Percentiles rank a stretch among this genome's conserved stretches.
Evolutionary conservation across 768 basidiomycete species (phyloP).

Genomic region (Coprinopsis cinerea): DNA sequence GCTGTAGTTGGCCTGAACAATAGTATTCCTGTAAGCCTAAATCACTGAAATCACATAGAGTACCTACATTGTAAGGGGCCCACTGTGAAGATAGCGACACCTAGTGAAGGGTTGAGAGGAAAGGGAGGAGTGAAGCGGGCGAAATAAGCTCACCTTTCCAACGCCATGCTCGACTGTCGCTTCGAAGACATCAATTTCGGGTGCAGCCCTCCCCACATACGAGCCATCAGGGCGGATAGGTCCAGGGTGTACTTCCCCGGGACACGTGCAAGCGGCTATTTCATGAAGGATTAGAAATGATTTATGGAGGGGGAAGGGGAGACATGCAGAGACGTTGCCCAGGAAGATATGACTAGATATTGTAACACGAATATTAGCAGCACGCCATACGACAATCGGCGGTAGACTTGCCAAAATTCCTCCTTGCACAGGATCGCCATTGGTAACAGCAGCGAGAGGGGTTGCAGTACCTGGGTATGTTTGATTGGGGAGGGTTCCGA

Average conservation of each 20-base stretch:
- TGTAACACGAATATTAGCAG: background rate
- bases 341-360: conserved; percentile 71
- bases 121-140: too few species aligned
- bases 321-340: conserved; percentile 44
- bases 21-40: conserved; percentile 1
- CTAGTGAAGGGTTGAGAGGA: too few species aligned
- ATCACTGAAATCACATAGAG: conserved; percentile 36
- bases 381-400: too few species aligned
- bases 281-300: background rate
- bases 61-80: conserved; percentile 54
- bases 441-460: conserved; percentile 40
- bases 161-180: conserved; percentile 32
- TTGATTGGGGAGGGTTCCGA: conserved; percentile 77
- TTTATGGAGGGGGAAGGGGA: background rate
- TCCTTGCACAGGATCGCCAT: conserved; percentile 34
- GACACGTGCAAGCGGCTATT: conserved; percentile 35
- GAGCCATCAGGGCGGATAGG: conserved; percentile 40
- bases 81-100: conserved; percentile 46
- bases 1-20: conserved; percentile 43
- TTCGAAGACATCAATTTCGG: conserved; percentile 70
- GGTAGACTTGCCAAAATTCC: conserved; percentile 25
- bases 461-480: conserved; percentile 47
- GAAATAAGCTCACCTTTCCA: too few species aligned
- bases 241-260: conserved; percentile 38
- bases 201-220: conserved; percentile 57